phyloP scores from a whole-genome alignment of 768 basidiomycete species.

The Boletus eberwhitei region DNA sequence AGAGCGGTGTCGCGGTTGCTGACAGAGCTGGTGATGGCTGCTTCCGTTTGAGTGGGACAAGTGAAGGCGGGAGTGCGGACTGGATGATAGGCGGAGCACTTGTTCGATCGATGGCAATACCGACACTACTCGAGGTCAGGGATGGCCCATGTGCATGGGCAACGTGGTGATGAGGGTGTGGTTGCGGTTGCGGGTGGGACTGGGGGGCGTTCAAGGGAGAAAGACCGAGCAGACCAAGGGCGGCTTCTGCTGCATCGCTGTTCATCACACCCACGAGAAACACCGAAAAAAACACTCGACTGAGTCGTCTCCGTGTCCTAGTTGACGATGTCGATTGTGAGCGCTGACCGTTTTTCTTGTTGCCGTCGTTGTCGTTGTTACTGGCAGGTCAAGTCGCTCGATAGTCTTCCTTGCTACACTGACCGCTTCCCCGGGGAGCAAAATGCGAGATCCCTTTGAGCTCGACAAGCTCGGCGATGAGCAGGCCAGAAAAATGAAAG shows the following conservation, averaged over 20 bases:
- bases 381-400: background rate
- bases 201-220: slow-evolving; percentile 36
- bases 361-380: slow-evolving; percentile 6
- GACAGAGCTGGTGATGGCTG: slow-evolving; percentile 26
- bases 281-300: slow-evolving; percentile 6
- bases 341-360: slow-evolving; percentile 17
- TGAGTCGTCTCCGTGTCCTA: slow-evolving; percentile 2
- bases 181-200: slow-evolving; percentile 26
- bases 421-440: background rate
- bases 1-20: slow-evolving; percentile 7
- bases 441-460: slow-evolving; percentile 5
- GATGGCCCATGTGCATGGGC: slow-evolving; percentile 24
- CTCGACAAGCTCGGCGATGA: slow-evolving; percentile 19
- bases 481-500: slow-evolving; percentile 3
- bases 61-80: slow-evolving; percentile 21
- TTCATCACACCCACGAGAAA: slow-evolving; percentile 34
- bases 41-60: slow-evolving; percentile 44
- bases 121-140: slow-evolving; percentile 23
- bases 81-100: slow-evolving; percentile 21
- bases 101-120: slow-evolving; percentile 26
- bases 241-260: slow-evolving; percentile 58
- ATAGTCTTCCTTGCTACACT: slow-evolving; percentile 4
- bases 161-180: slow-evolving; percentile 25
- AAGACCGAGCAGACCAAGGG: slow-evolving; percentile 54
- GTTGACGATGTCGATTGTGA: slow-evolving; percentile 13